A percentile compares a stretch with the other conserved stretches of the same genome.
phyloP scores from a whole-genome alignment of 768 basidiomycete species.

The Lentinula lateritia region DNA sequence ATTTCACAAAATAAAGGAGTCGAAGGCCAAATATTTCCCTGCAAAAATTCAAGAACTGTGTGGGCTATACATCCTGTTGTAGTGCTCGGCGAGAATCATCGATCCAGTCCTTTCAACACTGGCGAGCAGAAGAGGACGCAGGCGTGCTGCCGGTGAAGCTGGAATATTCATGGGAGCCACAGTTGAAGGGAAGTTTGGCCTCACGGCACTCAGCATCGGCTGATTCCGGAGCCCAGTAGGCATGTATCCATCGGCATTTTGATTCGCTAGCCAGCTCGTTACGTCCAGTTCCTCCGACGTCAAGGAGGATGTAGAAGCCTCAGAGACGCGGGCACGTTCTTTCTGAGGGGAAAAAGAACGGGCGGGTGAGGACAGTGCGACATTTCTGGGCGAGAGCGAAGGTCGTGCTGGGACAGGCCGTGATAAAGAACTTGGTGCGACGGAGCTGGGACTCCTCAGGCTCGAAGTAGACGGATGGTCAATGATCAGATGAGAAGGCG shows the following conservation, averaged over 20 bases:
- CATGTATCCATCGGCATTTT: slow-evolving; percentile 17
- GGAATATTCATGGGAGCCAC: neutral
- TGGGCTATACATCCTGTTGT: slow-evolving; percentile 1
- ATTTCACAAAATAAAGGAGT: neutral
- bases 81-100: neutral
- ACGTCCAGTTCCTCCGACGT: slow-evolving; percentile 11
- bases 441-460: neutral
- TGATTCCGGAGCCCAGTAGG: slow-evolving; percentile 14
- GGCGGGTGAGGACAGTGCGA: neutral
- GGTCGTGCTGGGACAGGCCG: neutral
- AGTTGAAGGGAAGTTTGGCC: slow-evolving; percentile 6
- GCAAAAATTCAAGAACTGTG: neutral
- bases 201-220: slow-evolving; percentile 12
- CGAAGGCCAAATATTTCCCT: neutral
- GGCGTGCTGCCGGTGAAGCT: neutral
- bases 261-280: slow-evolving; percentile 13
- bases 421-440: neutral
- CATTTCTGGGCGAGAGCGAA: neutral
- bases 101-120: slow-evolving; percentile 4
- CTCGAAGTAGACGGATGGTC: neutral
- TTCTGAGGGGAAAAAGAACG: neutral
- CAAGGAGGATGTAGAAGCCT: slow-evolving; percentile 2
- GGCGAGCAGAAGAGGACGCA: slow-evolving; percentile 5
- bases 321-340: neutral
- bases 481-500: slow-evolving; percentile 11